Evolutionary conservation across 106 monocot genomes (phyloP), one percentile per base, ranked within the genome.

Genomic region (Dactylorhiza incarnata): DNA sequence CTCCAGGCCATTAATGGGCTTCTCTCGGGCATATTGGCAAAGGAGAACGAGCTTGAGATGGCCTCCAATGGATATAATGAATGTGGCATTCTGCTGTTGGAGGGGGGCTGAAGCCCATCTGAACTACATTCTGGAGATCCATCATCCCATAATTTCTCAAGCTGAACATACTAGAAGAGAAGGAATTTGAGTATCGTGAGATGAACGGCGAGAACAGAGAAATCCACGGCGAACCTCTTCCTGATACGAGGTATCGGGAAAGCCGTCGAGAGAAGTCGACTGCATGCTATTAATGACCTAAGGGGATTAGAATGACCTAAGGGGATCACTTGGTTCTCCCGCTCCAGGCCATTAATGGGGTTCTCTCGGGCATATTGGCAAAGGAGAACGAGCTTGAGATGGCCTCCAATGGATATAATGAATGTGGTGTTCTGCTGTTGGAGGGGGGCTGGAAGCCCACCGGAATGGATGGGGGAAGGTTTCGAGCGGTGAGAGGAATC

Each of bases 61-160:
- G 71, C 7, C 29, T 87, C 87, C 59, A 82, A 55, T 59, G 79
- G 86, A 79, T 80, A 86, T 45, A 75, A 44, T 11, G 59, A 46
- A 12, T 79, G 81, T 16, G 73, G 83, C 45, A n/a, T n/a, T n/a
- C n/a, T n/a, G n/a, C n/a, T n/a, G n/a, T n/a, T n/a, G n/a, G n/a
- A n/a, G n/a, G n/a, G n/a, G n/a, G 63, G 68, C 68, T 81, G 23
- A 20, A 70, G 66, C 10, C 73, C 75, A 62, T 89, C 75, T 89
- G 86, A 78, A 86, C 86, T 47, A 89, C 86, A 74, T 75, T 86
- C 54, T 86, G 89, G 54, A 84, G 84, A 16, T 89, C n/a, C 89
- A 89, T 89, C 86, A 65, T 78, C 89, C 89, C 86, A 86, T 59
- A 86, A 82, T 46, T 53, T 74, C 47, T 80, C 86, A 66, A 86